Evolutionary conservation across 495 filamentous ascomycete genomes (phyloP), one percentile per base, ranked within the genome.

Genomic region (Podospora tetraspora): DNA sequence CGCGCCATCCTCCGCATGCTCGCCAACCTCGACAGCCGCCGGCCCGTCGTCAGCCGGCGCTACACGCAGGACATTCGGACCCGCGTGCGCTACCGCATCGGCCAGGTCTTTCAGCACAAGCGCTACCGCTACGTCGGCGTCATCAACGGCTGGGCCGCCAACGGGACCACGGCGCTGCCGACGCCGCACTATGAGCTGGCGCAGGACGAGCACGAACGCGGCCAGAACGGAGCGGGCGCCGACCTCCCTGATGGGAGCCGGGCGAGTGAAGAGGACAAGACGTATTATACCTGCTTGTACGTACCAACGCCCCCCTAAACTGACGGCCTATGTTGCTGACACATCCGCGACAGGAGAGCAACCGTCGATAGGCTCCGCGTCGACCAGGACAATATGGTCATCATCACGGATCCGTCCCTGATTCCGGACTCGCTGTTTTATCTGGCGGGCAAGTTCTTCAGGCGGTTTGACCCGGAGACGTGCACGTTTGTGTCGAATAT

Each of bases 361-460:
- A 68, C 27, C 30, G 43, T 68, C 82, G 87, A 75, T 87, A 84
- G 78, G 76, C 87, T 71, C 83, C 92, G 75, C 88, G 91, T 97
- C 8, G 91, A 92, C 7, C 91, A 97, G 79, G 92, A 97, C 71
- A 97, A 95, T 71, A 90, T 97, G 62, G 83, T 87, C 65, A 82
- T 89, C 24, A 79, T 92, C 57, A 75, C 80, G 2, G 79, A 86
- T 57, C 79, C 79, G 43, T 74, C 70, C 9, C 63, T 77, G 70
- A 57, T 82, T 69, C 71, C 87, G 0, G 74, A 78, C 12, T 80
- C 81, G 4, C 79, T 97, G 63, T 83, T 89, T 69, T 80, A 80
- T 62, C 81, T 94, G 69, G 93, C 93, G 3, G 95, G 95, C 12
- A 90, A 88, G 72, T 90, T 91, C 78, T 97, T 98, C 73, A 97